Evolutionary conservation across 2,329 filamentous ascomycete species (phyloP), one percentile per base, ranked within the genome.

Genomic region (Penicillium paneum): DNA sequence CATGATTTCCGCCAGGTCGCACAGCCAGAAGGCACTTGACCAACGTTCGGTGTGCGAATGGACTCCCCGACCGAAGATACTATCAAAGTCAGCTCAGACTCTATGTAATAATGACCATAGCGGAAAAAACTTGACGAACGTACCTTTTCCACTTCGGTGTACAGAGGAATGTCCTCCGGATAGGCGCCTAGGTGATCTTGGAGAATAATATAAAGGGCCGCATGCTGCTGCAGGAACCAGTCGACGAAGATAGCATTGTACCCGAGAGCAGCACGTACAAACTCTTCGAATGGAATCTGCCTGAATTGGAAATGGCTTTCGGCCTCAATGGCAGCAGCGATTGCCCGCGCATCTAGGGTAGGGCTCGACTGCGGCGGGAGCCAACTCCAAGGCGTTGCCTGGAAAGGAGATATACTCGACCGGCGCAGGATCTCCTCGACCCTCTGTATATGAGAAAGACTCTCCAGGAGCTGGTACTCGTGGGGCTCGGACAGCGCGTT

Each of bases 301-400:
- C 61, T 67, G 28, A 76, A 74, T 12, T 75, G 74, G n/a, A 71
- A 59, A 55, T 71, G 69, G 47, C 74, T 76, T 56, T 76, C 73
- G 1, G 62, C 58, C 42, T 75, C 70, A 34, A 76, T 74, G 2
- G 64, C 66, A 6, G 55, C 54, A 1, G 73, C 73, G 50, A 75
- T 67, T 5, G 54, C 53, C 10, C 42, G 44, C 8, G 70, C 55
- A 36, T 67, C 63, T 11, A 57, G 36, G 1, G 59, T 57, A 32
- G 58, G 59, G 7, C 60, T 60, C 13, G 59, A 55, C 28, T 60
- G 59, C 1, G 62, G 58, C 3, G 72, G 73, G 36, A 71, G 66
- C 73, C 74, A 75, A 29, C 62, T 67, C 73, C 74, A 76, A 15
- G 67, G 58, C 17, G 64, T 54, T 2, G 58, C 55, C 19, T 64